phyloP scores from a whole-genome alignment of 768 basidiomycete species.

The Lyophyllum semitale region DNA sequence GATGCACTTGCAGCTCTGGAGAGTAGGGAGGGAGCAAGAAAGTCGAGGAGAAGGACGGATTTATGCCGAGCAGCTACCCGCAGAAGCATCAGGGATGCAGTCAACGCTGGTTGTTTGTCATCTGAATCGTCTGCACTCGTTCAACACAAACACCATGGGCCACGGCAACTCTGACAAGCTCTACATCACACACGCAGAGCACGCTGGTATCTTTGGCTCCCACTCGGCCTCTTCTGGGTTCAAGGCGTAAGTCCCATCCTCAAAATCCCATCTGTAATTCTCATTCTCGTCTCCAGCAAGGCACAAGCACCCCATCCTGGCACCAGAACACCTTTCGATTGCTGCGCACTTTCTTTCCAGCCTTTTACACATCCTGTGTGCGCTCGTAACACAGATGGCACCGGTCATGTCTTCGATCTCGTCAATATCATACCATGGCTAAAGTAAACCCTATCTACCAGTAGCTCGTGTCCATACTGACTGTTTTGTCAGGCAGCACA shows the following conservation, averaged over 20 bases:
- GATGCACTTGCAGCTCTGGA: constrained; percentile 15
- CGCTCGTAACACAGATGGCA: constrained; percentile 79
- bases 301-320: constrained; percentile 66
- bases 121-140: no score
- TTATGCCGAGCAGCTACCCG: constrained; percentile 21
- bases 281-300: constrained; percentile 47
- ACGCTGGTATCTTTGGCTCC: constrained; percentile 76
- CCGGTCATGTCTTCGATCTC: constrained; percentile 82
- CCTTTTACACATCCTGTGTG: constrained; percentile 89
- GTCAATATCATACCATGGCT: constrained; percentile 95
- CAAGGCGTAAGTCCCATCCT: constrained; percentile 49
- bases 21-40: constrained; percentile 40
- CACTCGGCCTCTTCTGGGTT: constrained; percentile 80
- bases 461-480: neutral
- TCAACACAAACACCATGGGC: constrained; percentile 60
- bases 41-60: constrained; percentile 38
- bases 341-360: constrained; percentile 89
- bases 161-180: constrained; percentile 87
- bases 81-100: constrained; percentile 6
- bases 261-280: constrained; percentile 5
- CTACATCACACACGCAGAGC: constrained; percentile 89
- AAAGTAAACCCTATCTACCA: constrained; percentile 54
- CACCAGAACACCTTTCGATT: constrained; percentile 81
- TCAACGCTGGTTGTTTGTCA: no score
- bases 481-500: constrained; percentile 61